These are phyloP conservation scores for Metschnikowia hibisci DNA, from an alignment of 805 yeast genomes.

Conservation along the genomic window DNA sequence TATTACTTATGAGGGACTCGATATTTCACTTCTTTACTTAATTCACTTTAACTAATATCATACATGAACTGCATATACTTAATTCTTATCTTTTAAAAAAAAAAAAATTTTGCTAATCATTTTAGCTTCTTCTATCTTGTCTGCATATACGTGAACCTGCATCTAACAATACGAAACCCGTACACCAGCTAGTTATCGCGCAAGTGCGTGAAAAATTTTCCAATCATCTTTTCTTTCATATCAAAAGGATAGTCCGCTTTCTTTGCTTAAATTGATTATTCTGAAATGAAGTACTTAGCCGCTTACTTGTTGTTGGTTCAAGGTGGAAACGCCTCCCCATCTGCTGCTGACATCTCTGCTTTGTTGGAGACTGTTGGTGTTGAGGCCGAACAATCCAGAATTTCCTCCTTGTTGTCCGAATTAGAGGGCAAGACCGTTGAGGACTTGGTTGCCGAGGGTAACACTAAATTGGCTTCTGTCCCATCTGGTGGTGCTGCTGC, in stretches of 20 bases:
- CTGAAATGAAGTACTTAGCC: slow-evolving; percentile 96
- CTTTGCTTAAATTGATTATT: slow-evolving; percentile 76
- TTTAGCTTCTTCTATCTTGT: no score
- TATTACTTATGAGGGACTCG: no score
- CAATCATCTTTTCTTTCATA: slow-evolving; percentile 17
- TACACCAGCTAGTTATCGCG: slow-evolving; percentile 3
- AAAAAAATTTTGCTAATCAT: no score
- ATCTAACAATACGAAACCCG: neutral
- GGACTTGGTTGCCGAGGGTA: slow-evolving; percentile 92
- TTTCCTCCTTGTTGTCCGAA: slow-evolving; percentile 74
- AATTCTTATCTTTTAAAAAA: no score
- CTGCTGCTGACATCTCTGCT: slow-evolving; percentile 85
- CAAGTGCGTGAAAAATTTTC: slow-evolving; percentile 5
- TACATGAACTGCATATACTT: no score
- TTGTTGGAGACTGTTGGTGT: slow-evolving; percentile 93
- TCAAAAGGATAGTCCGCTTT: slow-evolving; percentile 79
- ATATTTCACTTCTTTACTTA: no score
- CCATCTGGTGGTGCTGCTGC: slow-evolving; percentile 98
- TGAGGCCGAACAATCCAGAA: slow-evolving; percentile 88
- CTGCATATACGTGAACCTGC: neutral
- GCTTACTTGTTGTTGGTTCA: slow-evolving; percentile 97
- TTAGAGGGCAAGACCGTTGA: slow-evolving; percentile 90
- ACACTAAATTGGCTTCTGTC: slow-evolving; percentile 92
- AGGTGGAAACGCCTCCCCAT: slow-evolving; percentile 94
- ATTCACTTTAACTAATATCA: no score